Evolutionary conservation across 805 yeast species (phyloP).

Genomic region (Yarrowia bubula): DNA sequence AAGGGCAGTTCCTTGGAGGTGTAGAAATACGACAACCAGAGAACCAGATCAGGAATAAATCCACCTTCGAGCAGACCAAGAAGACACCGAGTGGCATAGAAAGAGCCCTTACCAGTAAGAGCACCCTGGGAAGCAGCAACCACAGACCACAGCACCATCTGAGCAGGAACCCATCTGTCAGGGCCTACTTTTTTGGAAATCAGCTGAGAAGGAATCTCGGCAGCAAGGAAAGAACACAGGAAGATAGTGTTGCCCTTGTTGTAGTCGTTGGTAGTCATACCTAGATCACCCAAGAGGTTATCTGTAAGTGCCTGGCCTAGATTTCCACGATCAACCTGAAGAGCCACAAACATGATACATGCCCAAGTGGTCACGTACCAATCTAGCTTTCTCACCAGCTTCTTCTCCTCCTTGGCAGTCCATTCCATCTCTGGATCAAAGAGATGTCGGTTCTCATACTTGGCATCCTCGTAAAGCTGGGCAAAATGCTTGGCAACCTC

Average conservation of each 20-base stretch:
- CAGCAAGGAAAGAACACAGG: constrained; percentile 52
- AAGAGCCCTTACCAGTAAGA: constrained; percentile 45
- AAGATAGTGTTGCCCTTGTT: constrained; percentile 61
- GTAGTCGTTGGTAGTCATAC: constrained; percentile 54
- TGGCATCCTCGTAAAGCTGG: constrained; percentile 46
- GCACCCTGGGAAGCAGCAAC: constrained; percentile 54
- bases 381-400: constrained; percentile 53
- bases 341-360: constrained; percentile 55
- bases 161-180: constrained; percentile 62
- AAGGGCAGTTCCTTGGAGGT: constrained; percentile 56
- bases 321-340: constrained; percentile 59
- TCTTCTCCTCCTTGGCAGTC: constrained; percentile 52
- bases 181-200: constrained; percentile 63
- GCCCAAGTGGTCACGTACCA: constrained; percentile 57
- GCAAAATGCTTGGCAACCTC: constrained; percentile 47
- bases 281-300: constrained; percentile 51
- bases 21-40: constrained; percentile 67
- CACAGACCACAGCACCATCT: constrained; percentile 55
- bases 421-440: constrained; percentile 61
- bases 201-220: constrained; percentile 68
- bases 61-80: constrained; percentile 65
- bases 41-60: constrained; percentile 59
- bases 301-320: constrained; percentile 58
- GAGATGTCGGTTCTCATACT: constrained; percentile 55
- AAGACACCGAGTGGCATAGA: constrained; percentile 50